Percentiles rank a stretch among this genome's conserved stretches.
phyloP scores from a whole-genome alignment of 495 filamentous ascomycete genomes.

The Podospora tetraspora region DNA sequence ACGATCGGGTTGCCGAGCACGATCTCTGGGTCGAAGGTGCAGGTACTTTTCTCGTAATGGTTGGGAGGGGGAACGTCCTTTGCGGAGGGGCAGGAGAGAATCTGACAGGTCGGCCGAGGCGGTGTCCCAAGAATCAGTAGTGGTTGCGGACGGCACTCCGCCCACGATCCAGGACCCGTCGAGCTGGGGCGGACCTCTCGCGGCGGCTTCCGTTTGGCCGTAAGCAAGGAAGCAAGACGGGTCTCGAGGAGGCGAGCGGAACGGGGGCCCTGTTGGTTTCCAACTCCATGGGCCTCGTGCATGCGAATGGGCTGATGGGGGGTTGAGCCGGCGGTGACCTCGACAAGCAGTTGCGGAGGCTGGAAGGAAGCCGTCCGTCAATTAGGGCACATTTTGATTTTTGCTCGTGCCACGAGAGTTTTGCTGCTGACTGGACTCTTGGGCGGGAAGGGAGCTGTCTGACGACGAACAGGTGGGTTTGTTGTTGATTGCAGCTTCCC shows the following conservation, averaged over 20 bases:
- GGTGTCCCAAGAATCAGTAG: constrained; percentile 13
- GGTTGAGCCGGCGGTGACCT: background rate
- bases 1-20: background rate
- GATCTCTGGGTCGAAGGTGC: background rate
- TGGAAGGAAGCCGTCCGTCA: background rate
- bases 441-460: background rate
- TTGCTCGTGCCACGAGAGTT: background rate
- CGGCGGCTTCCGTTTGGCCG: constrained; percentile 12
- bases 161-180: constrained; percentile 6
- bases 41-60: background rate
- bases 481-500: background rate
- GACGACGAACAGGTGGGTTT: background rate
- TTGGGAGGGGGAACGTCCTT: background rate
- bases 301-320: background rate
- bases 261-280: background rate
- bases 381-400: background rate
- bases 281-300: background rate
- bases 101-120: background rate
- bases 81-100: background rate
- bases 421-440: background rate
- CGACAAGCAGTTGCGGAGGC: background rate
- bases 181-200: constrained; percentile 7
- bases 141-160: constrained; percentile 7
- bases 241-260: background rate
- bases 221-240: background rate